Evolutionary conservation across 805 yeast species (phyloP).

Genomic region (Jamesozyma hellenica): DNA sequence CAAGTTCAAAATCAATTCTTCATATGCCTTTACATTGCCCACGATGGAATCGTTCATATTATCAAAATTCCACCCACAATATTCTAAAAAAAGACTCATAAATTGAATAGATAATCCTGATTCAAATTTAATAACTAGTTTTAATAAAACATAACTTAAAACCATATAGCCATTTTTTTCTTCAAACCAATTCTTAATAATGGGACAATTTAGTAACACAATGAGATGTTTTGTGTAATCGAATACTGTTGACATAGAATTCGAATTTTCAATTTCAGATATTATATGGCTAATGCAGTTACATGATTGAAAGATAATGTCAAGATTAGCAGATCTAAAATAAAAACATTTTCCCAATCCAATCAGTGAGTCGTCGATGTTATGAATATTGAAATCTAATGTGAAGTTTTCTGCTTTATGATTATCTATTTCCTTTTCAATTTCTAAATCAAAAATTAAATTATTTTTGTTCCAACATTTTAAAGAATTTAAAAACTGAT

Average conservation of each 20-base stretch:
- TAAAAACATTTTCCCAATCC: conserved; percentile 13
- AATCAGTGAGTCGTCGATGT: conserved; percentile 6
- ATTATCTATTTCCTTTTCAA: conserved; percentile 8
- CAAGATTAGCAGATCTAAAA: conserved; percentile 10
- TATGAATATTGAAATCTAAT: neutral
- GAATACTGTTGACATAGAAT: conserved; percentile 9
- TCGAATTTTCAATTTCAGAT: conserved; percentile 6
- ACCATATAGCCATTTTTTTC: conserved; percentile 15
- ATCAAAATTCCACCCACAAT: conserved; percentile 45
- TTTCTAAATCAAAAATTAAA: conserved; percentile 3
- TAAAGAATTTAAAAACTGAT: neutral
- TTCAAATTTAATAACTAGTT: conserved; percentile 13
- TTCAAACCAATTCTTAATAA: conserved; percentile 13
- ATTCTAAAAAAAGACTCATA: conserved; percentile 39
- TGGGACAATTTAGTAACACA: conserved; percentile 9
- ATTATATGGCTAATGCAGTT: conserved; percentile 13
- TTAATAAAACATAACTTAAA: conserved; percentile 12
- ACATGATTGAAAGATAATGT: conserved; percentile 13
- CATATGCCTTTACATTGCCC: conserved; percentile 46
- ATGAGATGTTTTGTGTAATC: conserved; percentile 14
- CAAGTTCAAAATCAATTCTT: conserved; percentile 49
- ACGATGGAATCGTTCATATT: conserved; percentile 49
- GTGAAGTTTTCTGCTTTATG: conserved; percentile 8
- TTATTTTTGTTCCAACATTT: neutral
- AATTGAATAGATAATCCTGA: conserved; percentile 32